Conservation (phyloP, 768 basidiomycete genomes). For the Trametes sanguinea region DNA sequence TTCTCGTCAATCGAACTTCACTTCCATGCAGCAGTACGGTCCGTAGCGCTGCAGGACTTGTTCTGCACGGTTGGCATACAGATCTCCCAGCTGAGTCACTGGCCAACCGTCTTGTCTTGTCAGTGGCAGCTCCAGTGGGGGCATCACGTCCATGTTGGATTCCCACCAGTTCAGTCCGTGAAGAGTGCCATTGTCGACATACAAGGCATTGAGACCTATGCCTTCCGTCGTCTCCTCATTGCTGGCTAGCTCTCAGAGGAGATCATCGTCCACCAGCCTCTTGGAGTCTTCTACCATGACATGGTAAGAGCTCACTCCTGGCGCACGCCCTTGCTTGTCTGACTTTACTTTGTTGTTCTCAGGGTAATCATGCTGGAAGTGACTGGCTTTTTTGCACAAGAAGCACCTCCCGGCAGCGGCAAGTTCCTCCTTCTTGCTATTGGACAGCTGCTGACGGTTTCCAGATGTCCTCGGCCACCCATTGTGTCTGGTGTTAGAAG, state of each 20-base stretch:
- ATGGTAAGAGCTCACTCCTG: constrained; percentile 6
- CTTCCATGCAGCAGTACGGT: constrained; percentile 6
- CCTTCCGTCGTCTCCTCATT: not conserved
- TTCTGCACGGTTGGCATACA: constrained; percentile 4
- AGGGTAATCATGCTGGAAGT: constrained; percentile 10
- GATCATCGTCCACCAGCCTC: not conserved
- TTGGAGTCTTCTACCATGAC: not conserved
- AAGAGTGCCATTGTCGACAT: not conserved
- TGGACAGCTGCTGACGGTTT: not conserved
- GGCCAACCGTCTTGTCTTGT: not conserved
- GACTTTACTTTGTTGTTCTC: not conserved
- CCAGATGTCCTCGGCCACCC: too few relatives aligned
- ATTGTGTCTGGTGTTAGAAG: too few relatives aligned
- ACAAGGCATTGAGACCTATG: not conserved
- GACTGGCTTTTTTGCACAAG: constrained; percentile 3
- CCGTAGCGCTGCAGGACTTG: not conserved
- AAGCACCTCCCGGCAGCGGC: not conserved
- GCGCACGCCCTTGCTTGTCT: not conserved
- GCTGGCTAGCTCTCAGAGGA: not conserved
- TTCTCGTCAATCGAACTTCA: not conserved
- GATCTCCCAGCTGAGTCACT: not conserved
- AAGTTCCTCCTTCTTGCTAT: not conserved
- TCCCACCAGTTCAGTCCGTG: too few relatives aligned
- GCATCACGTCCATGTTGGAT: too few relatives aligned
- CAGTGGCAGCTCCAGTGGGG: not conserved